Percentiles rank a stretch among this genome's conserved stretches.
Conservation (phyloP, 73 alveolate genomes). For the Paramecium sonneborni region DNA sequence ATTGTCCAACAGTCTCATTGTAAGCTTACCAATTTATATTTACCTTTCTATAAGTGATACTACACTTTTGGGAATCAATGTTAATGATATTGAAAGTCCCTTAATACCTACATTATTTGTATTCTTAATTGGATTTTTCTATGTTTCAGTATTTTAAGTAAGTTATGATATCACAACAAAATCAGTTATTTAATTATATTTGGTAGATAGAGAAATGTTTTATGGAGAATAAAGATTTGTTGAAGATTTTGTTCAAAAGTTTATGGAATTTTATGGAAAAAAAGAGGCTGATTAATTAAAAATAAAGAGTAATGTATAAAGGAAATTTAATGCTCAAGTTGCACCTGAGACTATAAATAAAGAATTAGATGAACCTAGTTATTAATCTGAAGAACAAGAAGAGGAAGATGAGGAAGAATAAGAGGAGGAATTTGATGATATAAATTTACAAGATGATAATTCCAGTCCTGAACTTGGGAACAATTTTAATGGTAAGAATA, state of each 20-base stretch:
- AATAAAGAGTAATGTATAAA: background rate
- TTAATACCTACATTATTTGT: constrained; percentile 47
- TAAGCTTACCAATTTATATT: constrained; percentile 40
- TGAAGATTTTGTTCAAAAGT: constrained; percentile 58
- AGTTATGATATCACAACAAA: constrained; percentile 37
- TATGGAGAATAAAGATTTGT: constrained; percentile 65
- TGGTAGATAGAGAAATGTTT: constrained; percentile 62
- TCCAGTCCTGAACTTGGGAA: background rate
- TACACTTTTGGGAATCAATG: background rate
- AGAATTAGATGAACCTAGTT: constrained; percentile 1
- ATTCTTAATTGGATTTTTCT: constrained; percentile 28
- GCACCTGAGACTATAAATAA: background rate
- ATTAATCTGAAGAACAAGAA: constrained; percentile 32
- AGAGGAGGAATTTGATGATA: constrained; percentile 43
- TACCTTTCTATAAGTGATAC: background rate
- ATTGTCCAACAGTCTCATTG: constrained; percentile 14
- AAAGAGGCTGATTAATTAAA: background rate
- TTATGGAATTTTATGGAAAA: constrained; percentile 68
- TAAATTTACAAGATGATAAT: background rate
- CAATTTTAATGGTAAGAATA: background rate
- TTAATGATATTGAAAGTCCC: constrained; percentile 44
- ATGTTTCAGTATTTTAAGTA: constrained; percentile 45
- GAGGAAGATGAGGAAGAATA: constrained; percentile 2
- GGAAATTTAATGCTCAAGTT: background rate
- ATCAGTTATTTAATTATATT: constrained; percentile 33